phyloP scores from a whole-genome alignment of 2,329 filamentous ascomycete species.

The Colletotrichum musae region DNA sequence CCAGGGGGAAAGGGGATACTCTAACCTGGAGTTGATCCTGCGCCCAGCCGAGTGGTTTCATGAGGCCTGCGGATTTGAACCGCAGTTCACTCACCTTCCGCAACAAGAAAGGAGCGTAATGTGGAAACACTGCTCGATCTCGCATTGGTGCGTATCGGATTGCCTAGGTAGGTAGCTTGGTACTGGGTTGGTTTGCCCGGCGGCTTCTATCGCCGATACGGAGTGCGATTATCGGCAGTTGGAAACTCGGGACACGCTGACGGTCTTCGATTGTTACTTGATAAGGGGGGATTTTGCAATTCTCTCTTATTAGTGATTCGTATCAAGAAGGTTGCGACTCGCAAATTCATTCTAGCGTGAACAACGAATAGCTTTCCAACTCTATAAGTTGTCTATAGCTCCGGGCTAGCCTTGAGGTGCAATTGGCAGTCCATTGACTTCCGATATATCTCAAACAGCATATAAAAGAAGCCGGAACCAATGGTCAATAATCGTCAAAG shows the following conservation, averaged over 20 bases:
- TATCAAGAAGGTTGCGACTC: no score
- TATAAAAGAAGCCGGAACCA: no score
- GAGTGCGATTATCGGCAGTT: background rate
- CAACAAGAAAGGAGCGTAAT: conserved; percentile 1
- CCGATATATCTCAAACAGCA: no score
- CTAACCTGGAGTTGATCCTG: no score
- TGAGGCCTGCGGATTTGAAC: background rate
- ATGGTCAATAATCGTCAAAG: no score
- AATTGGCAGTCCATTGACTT: no score
- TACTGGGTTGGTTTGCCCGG: background rate
- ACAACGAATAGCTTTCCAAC: no score
- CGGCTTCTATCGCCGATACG: background rate
- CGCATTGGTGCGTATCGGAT: background rate
- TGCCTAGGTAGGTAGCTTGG: background rate
- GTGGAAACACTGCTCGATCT: background rate
- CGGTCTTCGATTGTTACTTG: background rate
- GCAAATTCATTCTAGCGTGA: no score
- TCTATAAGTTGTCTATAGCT: no score
- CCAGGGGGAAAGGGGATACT: background rate
- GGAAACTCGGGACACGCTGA: background rate
- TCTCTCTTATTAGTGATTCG: background rate
- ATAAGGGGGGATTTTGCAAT: no score
- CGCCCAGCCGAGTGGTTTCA: background rate
- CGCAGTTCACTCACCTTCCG: background rate
- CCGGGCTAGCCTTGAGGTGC: no score